Base-by-base conservation (phyloP, 495 filamentous ascomycete genomes). In the Mycothermus thermophilus region DNA sequence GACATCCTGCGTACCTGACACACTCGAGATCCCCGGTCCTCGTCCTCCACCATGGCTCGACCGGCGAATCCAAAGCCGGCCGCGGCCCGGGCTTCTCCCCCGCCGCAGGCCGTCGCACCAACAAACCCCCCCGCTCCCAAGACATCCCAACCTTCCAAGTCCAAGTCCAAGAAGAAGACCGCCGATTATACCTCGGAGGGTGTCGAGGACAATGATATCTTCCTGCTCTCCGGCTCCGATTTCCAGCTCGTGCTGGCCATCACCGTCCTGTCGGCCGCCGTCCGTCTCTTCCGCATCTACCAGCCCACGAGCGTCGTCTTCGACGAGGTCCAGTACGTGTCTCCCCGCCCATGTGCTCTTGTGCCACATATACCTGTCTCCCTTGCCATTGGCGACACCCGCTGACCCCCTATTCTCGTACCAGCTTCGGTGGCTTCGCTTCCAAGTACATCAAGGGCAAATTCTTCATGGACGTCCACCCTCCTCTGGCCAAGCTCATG, bases 381-480 rank as follows among this genome's bases (percentile, higher is more conserved):
- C n/a, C n/a, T n/a, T 24, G 35, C 35, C 31, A 10, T 27, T 29
- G 3, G n/a, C n/a, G n/a, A n/a, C n/a, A n/a, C n/a, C n/a, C n/a
- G n/a, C n/a, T n/a, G n/a, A n/a, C n/a, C n/a, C n/a, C n/a, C n/a
- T n/a, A n/a, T n/a, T n/a, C n/a, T n/a, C n/a, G n/a, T n/a, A n/a
- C 51, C 50, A 93, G 87, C 57, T 97, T 97, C 60, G 90, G 90
- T 48, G 90, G 90, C 3, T 97, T 96, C 50, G 90, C 90, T 27
- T 81, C 81, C 40, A 96, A 97, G 55, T 97, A 97, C 54, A 96
- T 97, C 66, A 95, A 96, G 60, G 90, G 90, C 43, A 74, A 65
- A 44, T 97, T 97, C 67, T 97, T 97, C 58, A 97, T 97, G 90
- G 90, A 97, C 51, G 90, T 97, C 3, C 90, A 97, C 49, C 90